Percentiles rank a stretch among this genome's conserved stretches.
These are phyloP conservation scores for Astragalus glycyphyllos DNA, from an alignment of 306 rosid species.

Conservation along the genomic window DNA sequence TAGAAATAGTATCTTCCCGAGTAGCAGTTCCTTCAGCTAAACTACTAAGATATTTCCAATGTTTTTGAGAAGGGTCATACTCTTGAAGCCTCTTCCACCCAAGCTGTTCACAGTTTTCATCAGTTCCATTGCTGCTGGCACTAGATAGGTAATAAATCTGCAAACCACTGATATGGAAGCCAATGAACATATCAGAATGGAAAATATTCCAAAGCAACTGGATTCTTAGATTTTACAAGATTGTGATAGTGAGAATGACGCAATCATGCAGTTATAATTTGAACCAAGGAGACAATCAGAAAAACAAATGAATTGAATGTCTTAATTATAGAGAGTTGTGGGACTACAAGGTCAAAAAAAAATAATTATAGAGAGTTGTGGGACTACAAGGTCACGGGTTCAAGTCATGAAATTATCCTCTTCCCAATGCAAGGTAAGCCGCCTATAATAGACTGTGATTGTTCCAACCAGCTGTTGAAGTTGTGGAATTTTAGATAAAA, in stretches of 20 bases:
- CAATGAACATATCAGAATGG: constrained; percentile 45
- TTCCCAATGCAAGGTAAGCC: neutral
- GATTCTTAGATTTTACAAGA: constrained; percentile 27
- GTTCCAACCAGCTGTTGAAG: no score
- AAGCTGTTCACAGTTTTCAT: constrained; percentile 71
- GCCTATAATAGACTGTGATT: neutral
- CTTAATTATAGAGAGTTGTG: neutral
- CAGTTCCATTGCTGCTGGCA: constrained; percentile 69
- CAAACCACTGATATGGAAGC: constrained; percentile 64
- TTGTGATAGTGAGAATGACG: constrained; percentile 15
- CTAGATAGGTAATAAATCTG: constrained; percentile 87
- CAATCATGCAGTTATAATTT: constrained; percentile 26
- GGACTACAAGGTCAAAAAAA: no score
- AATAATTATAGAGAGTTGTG: neutral
- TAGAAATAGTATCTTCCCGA: constrained; percentile 52
- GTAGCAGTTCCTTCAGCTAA: constrained; percentile 68
- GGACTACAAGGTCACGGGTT: neutral
- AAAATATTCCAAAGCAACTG: constrained; percentile 17
- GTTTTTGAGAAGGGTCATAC: constrained; percentile 68
- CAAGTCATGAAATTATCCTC: neutral
- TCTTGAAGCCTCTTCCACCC: constrained; percentile 90
- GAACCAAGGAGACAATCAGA: constrained; percentile 2
- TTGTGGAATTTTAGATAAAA: no score
- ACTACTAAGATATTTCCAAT: constrained; percentile 73
- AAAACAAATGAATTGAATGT: constrained; percentile 2